Conservation (phyloP, 2,329 filamentous ascomycete species). For the Coleophoma eucalyptorum region DNA sequence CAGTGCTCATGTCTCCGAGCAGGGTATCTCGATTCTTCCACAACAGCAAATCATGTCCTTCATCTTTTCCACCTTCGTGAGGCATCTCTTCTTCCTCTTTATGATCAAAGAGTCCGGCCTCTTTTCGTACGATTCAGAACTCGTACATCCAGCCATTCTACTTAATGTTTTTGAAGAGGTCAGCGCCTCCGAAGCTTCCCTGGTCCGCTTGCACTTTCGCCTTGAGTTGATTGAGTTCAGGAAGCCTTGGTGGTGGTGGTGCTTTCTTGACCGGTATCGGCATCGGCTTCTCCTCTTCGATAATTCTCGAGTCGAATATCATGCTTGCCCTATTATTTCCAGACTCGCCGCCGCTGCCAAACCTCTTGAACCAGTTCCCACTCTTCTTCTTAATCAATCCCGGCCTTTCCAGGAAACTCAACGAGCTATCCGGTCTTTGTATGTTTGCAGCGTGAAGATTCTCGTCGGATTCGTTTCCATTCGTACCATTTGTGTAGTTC, state of each 20-base stretch:
- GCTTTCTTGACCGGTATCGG: constrained; percentile 14
- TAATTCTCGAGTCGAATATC: constrained; percentile 12
- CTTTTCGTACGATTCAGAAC: not conserved
- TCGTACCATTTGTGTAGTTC: constrained; percentile 23
- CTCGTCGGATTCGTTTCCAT: constrained; percentile 19
- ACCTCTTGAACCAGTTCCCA: constrained; percentile 25
- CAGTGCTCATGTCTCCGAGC: constrained; percentile 18
- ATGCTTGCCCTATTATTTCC: constrained; percentile 20
- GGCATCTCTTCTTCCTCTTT: not conserved
- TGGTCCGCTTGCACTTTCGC: constrained; percentile 24
- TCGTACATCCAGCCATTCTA: constrained; percentile 13
- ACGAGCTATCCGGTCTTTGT: constrained; percentile 22
- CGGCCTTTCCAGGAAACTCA: constrained; percentile 17
- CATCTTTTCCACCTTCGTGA: not conserved
- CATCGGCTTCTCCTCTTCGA: not conserved
- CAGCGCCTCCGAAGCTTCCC: constrained; percentile 25
- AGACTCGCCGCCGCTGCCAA: constrained; percentile 11
- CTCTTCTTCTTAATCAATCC: constrained; percentile 20
- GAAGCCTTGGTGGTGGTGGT: constrained; percentile 27
- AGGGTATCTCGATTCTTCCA: constrained; percentile 18
- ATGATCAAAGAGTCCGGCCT: not conserved
- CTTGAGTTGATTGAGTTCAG: constrained; percentile 27
- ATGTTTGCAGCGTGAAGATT: constrained; percentile 16
- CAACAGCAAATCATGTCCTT: constrained; percentile 3
- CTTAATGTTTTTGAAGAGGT: constrained; percentile 32